Evolutionary conservation across 2,329 filamentous ascomycete genomes (phyloP), one percentile per base, ranked within the genome.

Genomic region (Meredithiella fracta): DNA sequence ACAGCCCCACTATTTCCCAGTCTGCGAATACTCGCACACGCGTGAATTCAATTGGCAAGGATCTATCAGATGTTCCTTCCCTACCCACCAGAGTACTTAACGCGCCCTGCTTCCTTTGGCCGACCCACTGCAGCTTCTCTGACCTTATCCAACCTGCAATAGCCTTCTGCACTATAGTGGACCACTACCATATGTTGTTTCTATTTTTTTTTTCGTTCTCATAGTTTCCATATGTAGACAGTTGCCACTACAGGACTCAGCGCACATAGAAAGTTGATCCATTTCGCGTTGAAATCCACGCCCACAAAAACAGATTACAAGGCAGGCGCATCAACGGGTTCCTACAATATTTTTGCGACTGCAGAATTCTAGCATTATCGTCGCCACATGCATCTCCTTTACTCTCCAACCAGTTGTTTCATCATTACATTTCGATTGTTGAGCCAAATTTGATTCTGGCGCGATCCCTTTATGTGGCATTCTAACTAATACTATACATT

Each of bases 31-130:
- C 15, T 15, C 15, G 14, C 29, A 31, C 25, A 37, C 26, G 25
- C 49, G 26, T 31, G 26, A 37, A 14, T 31, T 31, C 38, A 49
- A 49, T 53, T 53, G 37, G 51, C 51, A 20, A 53, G 37, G 34
- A 51, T 51, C 29, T 51, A 51, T n/a, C n/a, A n/a, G n/a, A n/a
- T n/a, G n/a, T n/a, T n/a, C 23, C 14, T 51, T 51, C 47, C 26
- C 25, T 52, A n/a, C 37, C 11, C 37, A 38, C n/a, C n/a, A n/a
- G 37, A 38, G n/a, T 29, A 52, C 50, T 52, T 52, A 52, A 52
- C 50, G 50, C 50, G 50, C 29, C 20, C 50, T 52, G 31, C 8
- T 15, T 9, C 6, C 9, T n/a, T 29, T 34, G n/a, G 17, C n/a
- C 15, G 26, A 38, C 40, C 40, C 40, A 44, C 15, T 22, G 17